These are phyloP conservation scores for Apophysomyces variabilis DNA, from an alignment of 371 early-diverging fungal genomes.

Conservation along the genomic window DNA sequence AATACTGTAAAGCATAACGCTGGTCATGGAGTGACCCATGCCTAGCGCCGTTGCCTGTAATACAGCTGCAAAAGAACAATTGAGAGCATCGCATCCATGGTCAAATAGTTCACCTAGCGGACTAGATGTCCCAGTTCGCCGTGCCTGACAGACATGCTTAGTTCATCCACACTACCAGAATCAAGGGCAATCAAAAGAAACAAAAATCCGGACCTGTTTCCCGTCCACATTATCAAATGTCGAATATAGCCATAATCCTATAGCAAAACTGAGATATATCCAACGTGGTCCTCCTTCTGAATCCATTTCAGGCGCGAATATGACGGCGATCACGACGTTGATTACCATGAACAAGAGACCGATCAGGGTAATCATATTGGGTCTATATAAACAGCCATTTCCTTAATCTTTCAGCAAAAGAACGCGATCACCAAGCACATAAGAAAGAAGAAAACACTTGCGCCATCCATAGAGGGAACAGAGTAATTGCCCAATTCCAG, in stretches of 20 bases:
- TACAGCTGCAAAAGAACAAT: slow-evolving; percentile 86
- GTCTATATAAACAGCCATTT: slow-evolving; percentile 56
- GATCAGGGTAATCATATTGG: slow-evolving; percentile 95
- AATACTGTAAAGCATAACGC: slow-evolving; percentile 66
- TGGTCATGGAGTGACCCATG: slow-evolving; percentile 75
- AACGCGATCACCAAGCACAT: not conserved
- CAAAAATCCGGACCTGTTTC: slow-evolving; percentile 78
- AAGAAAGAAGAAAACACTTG: slow-evolving; percentile 47
- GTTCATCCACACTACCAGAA: not conserved
- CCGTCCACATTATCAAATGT: slow-evolving; percentile 99
- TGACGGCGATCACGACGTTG: slow-evolving; percentile 70
- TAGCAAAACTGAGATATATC: slow-evolving; percentile 71
- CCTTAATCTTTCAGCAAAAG: not conserved
- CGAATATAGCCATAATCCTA: slow-evolving; percentile 93
- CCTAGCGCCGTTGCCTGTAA: slow-evolving; percentile 88
- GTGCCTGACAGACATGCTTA: slow-evolving; percentile 69
- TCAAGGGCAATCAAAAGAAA: not conserved
- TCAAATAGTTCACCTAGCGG: slow-evolving; percentile 97
- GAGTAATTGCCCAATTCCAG: slow-evolving; percentile 86
- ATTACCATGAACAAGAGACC: slow-evolving; percentile 89
- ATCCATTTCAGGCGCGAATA: slow-evolving; percentile 48
- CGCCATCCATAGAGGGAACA: slow-evolving; percentile 95
- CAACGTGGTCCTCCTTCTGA: slow-evolving; percentile 44
- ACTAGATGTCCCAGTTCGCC: slow-evolving; percentile 88
- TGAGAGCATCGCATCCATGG: slow-evolving; percentile 94